These are phyloP conservation scores for Aspergillus uvarum DNA, from an alignment of 2,329 filamentous ascomycete species.

Conservation along the genomic window DNA sequence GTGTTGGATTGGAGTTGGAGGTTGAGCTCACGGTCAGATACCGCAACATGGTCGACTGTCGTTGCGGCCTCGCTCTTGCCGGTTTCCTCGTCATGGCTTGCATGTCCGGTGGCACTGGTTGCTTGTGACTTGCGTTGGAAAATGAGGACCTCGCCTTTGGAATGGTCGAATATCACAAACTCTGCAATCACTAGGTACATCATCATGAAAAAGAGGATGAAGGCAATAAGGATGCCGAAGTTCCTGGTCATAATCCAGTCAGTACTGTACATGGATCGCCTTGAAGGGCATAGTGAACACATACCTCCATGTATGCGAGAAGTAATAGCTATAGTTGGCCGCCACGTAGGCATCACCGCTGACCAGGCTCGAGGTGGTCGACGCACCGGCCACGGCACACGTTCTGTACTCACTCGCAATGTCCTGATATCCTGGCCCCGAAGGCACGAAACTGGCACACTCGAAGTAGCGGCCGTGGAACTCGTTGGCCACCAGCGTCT, in stretches of 20 bases:
- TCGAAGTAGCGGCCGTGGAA: constrained; percentile 63
- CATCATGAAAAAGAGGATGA: constrained; percentile 58
- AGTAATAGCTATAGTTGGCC: constrained; percentile 56
- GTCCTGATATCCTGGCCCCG: constrained; percentile 30
- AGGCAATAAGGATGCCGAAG: constrained; percentile 65
- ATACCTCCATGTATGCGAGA: constrained; percentile 58
- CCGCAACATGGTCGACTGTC: neutral
- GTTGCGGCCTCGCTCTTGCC: neutral
- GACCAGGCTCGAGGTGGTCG: constrained; percentile 55
- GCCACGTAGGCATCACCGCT: constrained; percentile 59
- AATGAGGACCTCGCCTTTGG: constrained; percentile 14
- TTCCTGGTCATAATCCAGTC: constrained; percentile 41
- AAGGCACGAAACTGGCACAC: constrained; percentile 47
- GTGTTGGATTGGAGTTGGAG: constrained; percentile 63
- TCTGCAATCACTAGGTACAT: constrained; percentile 53
- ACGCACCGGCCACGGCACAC: constrained; percentile 58
- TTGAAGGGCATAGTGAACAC: neutral
- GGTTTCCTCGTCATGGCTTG: neutral
- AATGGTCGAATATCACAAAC: constrained; percentile 45
- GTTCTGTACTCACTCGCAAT: constrained; percentile 39
- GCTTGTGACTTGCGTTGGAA: constrained; percentile 12
- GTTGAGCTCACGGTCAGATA: neutral
- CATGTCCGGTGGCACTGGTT: neutral
- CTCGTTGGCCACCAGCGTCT: constrained; percentile 77
- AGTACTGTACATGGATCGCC: neutral